These are phyloP conservation scores for Alternaria burnsii DNA, from an alignment of 2,329 filamentous ascomycete species.

Conservation along the genomic window DNA sequence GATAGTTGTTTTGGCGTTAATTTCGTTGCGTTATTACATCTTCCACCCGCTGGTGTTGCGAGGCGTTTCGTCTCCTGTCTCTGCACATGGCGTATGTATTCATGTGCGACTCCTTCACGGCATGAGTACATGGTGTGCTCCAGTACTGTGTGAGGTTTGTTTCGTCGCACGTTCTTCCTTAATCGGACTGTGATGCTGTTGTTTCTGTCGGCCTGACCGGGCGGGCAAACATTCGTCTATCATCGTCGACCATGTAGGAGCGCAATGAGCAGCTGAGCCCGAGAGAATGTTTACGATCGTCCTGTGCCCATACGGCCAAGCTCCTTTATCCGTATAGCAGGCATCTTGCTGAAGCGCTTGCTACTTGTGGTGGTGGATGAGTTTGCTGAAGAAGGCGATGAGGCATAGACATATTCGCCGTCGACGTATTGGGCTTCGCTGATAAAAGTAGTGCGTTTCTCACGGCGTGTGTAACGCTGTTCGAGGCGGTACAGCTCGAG, in stretches of 20 bases:
- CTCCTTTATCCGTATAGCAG: conserved; percentile 44
- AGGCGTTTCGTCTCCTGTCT: background rate
- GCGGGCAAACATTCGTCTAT: background rate
- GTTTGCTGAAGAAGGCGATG: conserved; percentile 45
- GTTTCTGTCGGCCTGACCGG: background rate
- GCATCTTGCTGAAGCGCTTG: conserved; percentile 48
- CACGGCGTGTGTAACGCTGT: conserved; percentile 90
- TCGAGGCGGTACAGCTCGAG: conserved; percentile 94
- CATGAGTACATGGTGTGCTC: background rate
- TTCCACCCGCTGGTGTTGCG: background rate
- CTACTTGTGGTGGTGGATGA: conserved; percentile 36
- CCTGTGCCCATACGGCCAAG: conserved; percentile 39
- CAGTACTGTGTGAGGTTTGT: background rate
- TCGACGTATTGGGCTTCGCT: conserved; percentile 92
- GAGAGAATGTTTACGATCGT: conserved; percentile 25
- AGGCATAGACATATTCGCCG: conserved; percentile 86
- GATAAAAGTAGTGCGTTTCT: conserved; percentile 87
- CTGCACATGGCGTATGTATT: background rate
- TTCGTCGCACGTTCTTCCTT: background rate
- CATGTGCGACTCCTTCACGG: background rate
- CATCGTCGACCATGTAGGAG: background rate
- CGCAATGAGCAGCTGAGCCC: background rate
- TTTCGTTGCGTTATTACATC: conserved; percentile 12
- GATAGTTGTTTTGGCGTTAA: conserved; percentile 15
- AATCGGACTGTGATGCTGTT: background rate